Conservation (phyloP, 2,329 filamentous ascomycete species). For the Exserohilum turcica region DNA sequence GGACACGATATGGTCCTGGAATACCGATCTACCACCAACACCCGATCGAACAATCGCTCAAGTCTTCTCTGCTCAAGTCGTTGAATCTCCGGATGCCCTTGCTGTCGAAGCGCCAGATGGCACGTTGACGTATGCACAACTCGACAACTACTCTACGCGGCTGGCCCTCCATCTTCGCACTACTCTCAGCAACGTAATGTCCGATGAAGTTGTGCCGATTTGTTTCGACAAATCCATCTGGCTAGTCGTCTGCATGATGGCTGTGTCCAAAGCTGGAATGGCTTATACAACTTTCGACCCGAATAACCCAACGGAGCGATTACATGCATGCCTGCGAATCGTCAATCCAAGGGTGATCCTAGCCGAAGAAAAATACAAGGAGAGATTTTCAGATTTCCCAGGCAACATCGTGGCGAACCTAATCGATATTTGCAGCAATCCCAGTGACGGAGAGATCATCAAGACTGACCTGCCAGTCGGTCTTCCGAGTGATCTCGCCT, state of each 20-base stretch:
- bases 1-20: slow-evolving; percentile 5
- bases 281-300: slow-evolving; percentile 4
- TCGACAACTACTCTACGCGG: slow-evolving; percentile 3
- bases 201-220: slow-evolving; percentile 4
- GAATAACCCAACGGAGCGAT: slow-evolving; percentile 4
- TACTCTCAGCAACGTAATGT: background rate
- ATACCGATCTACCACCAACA: slow-evolving; percentile 1
- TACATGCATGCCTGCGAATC: slow-evolving; percentile 1
- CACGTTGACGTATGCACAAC: slow-evolving; percentile 3
- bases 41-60: background rate
- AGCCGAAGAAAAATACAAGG: background rate
- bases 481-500: slow-evolving; percentile 33
- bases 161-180: slow-evolving; percentile 1
- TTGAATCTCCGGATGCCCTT: background rate
- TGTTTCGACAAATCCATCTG: slow-evolving; percentile 10
- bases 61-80: slow-evolving; percentile 2
- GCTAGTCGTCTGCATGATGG: slow-evolving; percentile 8
- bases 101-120: slow-evolving; percentile 6
- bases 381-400: background rate
- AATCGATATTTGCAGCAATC: background rate
- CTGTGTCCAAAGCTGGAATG: slow-evolving; percentile 6
- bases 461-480: background rate
- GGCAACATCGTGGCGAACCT: background rate
- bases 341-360: slow-evolving; percentile 1
- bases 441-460: background rate